These are phyloP conservation scores for Chaetomium strumarium DNA, from an alignment of 2,329 filamentous ascomycete genomes.

Conservation along the genomic window DNA sequence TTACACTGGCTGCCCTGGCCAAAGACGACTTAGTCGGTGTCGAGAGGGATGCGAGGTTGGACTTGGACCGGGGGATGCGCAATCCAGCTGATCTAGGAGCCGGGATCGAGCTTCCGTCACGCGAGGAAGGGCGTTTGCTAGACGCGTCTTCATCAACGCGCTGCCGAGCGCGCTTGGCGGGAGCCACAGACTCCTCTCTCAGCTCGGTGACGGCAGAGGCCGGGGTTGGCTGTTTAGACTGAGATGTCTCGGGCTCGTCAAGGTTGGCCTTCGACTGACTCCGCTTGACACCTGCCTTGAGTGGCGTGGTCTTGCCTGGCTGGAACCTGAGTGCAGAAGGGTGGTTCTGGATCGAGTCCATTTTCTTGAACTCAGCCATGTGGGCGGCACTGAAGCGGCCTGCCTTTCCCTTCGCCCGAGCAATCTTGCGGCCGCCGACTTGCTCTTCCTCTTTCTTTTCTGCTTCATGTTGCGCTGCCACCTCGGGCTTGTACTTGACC, in stretches of 20 bases:
- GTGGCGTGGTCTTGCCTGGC: conserved; percentile 48
- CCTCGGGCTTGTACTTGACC: conserved; percentile 61
- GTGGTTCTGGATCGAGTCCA: conserved; percentile 91
- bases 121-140: conserved; percentile 54
- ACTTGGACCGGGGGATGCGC: conserved; percentile 40
- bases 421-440: conserved; percentile 61
- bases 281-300: conserved; percentile 45
- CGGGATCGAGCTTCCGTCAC: conserved; percentile 45
- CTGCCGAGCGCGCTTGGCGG: conserved; percentile 67
- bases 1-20: conserved; percentile 53
- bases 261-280: conserved; percentile 44
- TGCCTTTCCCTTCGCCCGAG: conserved; percentile 69
- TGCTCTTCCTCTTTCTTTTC: conserved; percentile 43
- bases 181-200: conserved; percentile 33
- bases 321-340: conserved; percentile 68
- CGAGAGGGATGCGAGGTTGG: conserved; percentile 53
- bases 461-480: conserved; percentile 56
- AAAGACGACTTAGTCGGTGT: conserved; percentile 76
- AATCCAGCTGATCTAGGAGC: conserved; percentile 41
- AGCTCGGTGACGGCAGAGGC: conserved; percentile 27
- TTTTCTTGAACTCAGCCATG: conserved; percentile 87
- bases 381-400: conserved; percentile 80
- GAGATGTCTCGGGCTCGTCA: conserved; percentile 48
- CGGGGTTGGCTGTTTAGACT: conserved; percentile 23
- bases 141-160: conserved; percentile 64